Base-by-base conservation (phyloP, 257 asterid species). In the Nicotiana benthamiana region DNA sequence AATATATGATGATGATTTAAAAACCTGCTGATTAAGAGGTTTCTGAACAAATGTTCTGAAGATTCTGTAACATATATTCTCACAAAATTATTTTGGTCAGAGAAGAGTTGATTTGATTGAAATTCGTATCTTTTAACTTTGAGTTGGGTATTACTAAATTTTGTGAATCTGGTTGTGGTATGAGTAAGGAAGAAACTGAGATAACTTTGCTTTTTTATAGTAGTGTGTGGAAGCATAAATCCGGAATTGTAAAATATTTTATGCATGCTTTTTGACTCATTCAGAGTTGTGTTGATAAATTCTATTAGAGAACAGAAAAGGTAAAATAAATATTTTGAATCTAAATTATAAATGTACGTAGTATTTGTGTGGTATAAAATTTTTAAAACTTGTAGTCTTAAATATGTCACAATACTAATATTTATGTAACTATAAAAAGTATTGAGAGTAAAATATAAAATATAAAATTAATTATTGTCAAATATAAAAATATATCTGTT, bases 31-130 rank as follows among this genome's bases (percentile, higher is more conserved):
- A 72, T 72, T 72, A 72, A 46, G 60, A 72, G 78, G 40, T 7
- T 72, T 43, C 46, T 34, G 48, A 57, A 72, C 46, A 72, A 46
- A 46, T 68, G 57, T 70, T 70, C 57, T 70, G 77, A 20, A 70
- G 77, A 70, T 70, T 70, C 77, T 70, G 46, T 70, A 32, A 70
- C 77, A 70, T 20, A 70, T 70, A 70, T 70, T 70, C 77, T 70
- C 59, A 70, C 34, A 70, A 70, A 70, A 70, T 5, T 77, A 36
- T 36, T 77, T 62, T 59, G 74, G 36, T 56, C 56, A 57, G 74
- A 61, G 28, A 68, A 40, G 77, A 68, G 27, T 60, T 59, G 81
- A 79, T 60, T 46, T 72, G 78, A 72, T 59, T 72, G 60, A 72
- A 72, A 46, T 72, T 72, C 51, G 32, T 32, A 20, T 72, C 26